Base-by-base conservation (phyloP, 164 flowering plant genomes). In the Nymphaea colorata region DNA sequence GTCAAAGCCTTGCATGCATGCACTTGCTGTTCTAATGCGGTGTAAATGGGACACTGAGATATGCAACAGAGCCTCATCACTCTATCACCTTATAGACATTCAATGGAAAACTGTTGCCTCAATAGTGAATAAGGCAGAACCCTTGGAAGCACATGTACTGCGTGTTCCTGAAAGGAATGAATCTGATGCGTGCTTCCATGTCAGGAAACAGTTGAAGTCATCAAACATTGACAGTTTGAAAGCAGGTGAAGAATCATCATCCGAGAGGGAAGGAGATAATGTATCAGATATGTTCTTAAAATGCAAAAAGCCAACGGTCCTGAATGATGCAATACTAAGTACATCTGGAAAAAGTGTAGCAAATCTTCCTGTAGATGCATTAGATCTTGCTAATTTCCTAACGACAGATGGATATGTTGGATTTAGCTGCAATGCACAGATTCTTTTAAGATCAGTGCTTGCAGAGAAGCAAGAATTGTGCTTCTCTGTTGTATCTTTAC, bases 21-120 rank as follows among this genome's bases (percentile, higher is more conserved):
- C 97, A 62, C 88, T 93, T 36, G 85, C 93, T 67, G 80, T 84
- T 66, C 74, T 93, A 66, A 85, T 86, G 82, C 71, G 82, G 43
- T 93, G 96, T 83, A 93, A 89, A 74, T 91, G 97, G 97, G 98
- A 91, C 68, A 76, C 72, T 43, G 96, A 87, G 78, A 88, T 91
- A 65, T 76, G 79, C 77, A 72, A 78, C 12, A 77, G 89, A 70
- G 93, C 98, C n/a, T 89, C 96, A 17, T 93, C 96, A 43, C 82
- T 93, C 7, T 86, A 86, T 78, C 88, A 83, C 76, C 94, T 90
- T 70, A 90, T 93, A 66, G 98, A 90, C 74, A 75, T 90, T 65
- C 96, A 90, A 66, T 79, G 98, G 43, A 93, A 89, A 80, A 82
- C 79, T 68, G 98, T 93, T 73, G 98, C 96, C 55, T 93, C 98